Conservation (phyloP, 176 grass and related monocot genomes). For the Rhipidocladum racemiflorum region DNA sequence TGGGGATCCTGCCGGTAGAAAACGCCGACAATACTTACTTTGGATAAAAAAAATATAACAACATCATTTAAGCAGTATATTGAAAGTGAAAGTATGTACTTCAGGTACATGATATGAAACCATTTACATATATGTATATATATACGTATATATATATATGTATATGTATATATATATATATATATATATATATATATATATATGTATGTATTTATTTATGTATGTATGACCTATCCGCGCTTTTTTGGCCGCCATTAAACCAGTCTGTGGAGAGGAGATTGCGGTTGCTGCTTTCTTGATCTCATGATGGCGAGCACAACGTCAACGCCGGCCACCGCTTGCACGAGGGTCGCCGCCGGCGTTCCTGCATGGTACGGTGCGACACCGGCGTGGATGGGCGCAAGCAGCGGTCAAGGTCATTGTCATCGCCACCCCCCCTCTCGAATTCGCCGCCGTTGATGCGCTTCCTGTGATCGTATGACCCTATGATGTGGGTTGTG, state of each 20-base stretch:
- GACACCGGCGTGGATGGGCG: constrained; percentile 57
- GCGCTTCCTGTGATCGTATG: background rate
- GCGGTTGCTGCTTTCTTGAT: constrained; percentile 1
- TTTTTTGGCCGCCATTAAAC: constrained; percentile 22
- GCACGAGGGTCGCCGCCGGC: constrained; percentile 34
- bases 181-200: too few relatives aligned
- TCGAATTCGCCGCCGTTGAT: constrained; percentile 1
- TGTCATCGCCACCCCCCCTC: constrained; percentile 29
- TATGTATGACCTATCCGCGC: background rate
- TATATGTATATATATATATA: too few relatives aligned
- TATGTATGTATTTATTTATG: too few relatives aligned
- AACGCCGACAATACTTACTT: too few relatives aligned
- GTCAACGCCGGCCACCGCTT: constrained; percentile 39
- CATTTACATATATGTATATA: too few relatives aligned
- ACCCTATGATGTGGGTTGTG: background rate
- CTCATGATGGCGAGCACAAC: constrained; percentile 50
- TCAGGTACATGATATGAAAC: too few relatives aligned
- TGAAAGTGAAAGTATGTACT: too few relatives aligned
- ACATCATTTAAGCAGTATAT: too few relatives aligned
- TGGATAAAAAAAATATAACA: too few relatives aligned
- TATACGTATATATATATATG: too few relatives aligned
- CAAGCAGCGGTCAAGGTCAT: constrained; percentile 47
- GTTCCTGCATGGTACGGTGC: constrained; percentile 51
- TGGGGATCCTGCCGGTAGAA: too few relatives aligned
- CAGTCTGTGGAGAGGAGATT: background rate